phyloP scores from a whole-genome alignment of 345 rosid species.

The Schrenkiella parvula region DNA sequence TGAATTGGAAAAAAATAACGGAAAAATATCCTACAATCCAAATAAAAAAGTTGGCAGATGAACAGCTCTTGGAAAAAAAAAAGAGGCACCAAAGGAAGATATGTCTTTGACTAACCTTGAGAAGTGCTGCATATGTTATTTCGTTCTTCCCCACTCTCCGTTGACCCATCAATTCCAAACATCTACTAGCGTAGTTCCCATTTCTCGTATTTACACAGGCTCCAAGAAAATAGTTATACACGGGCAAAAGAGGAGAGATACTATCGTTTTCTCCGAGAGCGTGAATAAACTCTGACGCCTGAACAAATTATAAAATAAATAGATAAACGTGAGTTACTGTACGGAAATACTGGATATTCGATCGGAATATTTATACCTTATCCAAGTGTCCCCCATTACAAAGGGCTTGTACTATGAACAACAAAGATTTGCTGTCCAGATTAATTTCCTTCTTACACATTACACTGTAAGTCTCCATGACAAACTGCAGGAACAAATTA shows the following conservation, averaged over 20 bases:
- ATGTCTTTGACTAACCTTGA: conserved; percentile 50
- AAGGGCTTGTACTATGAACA: conserved; percentile 61
- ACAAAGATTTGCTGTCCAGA: conserved; percentile 40
- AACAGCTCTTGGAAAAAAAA: background rate
- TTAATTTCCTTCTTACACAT: conserved; percentile 56
- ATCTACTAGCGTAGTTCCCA: conserved; percentile 43
- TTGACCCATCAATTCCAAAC: conserved; percentile 81
- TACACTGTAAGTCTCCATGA: conserved; percentile 71
- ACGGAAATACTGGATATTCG: background rate
- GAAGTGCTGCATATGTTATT: conserved; percentile 65
- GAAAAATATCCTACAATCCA: background rate
- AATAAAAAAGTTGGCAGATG: background rate
- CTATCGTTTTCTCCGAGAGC: conserved; percentile 48
- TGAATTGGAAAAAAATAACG: background rate
- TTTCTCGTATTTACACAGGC: conserved; percentile 46
- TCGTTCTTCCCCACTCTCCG: conserved; percentile 66
- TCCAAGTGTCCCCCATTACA: conserved; percentile 74
- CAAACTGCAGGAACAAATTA: conserved; percentile 56
- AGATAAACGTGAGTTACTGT: background rate
- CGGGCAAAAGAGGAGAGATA: conserved; percentile 41
- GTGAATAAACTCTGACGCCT: conserved; percentile 62
- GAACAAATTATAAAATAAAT: conserved; percentile 25
- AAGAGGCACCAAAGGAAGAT: background rate
- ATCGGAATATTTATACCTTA: conserved; percentile 48
- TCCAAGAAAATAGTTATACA: conserved; percentile 59